Percentiles rank a stretch among this genome's conserved stretches.
phyloP scores from a whole-genome alignment of 202 grass and related monocot genomes.

The Musa balbisiana region DNA sequence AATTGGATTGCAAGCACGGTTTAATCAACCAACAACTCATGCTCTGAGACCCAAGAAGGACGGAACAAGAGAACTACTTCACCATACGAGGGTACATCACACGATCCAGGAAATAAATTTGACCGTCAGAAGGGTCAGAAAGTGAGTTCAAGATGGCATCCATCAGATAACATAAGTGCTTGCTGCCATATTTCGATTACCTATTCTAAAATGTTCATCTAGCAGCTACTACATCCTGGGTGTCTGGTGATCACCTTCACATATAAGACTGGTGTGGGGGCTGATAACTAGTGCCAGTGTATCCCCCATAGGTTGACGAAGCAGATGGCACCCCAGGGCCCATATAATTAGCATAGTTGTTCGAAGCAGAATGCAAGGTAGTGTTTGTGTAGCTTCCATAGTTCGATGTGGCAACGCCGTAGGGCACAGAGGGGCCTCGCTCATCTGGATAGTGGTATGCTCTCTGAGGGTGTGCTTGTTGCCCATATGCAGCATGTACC shows the following conservation, averaged over 20 bases:
- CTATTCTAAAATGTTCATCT: background rate
- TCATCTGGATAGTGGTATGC: conserved; percentile 44
- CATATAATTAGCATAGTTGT: conserved; percentile 23
- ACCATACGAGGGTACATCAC: no score
- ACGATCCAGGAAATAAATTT: no score
- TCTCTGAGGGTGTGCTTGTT: conserved; percentile 25
- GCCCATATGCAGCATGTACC: conserved; percentile 24
- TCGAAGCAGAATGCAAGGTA: conserved; percentile 17
- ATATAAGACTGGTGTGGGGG: conserved; percentile 42
- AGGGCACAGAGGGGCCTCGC: conserved; percentile 21
- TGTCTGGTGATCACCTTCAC: background rate
- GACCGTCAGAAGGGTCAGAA: no score
- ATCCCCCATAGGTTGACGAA: conserved; percentile 39
- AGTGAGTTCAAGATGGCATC: no score
- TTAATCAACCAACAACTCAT: no score
- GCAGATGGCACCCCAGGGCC: conserved; percentile 17
- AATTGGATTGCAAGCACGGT: no score
- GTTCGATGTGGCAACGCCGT: background rate
- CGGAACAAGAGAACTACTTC: no score
- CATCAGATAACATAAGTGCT: no score
- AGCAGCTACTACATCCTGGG: background rate
- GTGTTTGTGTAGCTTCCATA: conserved; percentile 27
- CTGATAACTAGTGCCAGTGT: conserved; percentile 36
- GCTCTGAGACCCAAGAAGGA: no score
- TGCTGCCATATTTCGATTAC: background rate